phyloP scores from a whole-genome alignment of 2,329 filamentous ascomycete genomes.

The Colletotrichum sp. region DNA sequence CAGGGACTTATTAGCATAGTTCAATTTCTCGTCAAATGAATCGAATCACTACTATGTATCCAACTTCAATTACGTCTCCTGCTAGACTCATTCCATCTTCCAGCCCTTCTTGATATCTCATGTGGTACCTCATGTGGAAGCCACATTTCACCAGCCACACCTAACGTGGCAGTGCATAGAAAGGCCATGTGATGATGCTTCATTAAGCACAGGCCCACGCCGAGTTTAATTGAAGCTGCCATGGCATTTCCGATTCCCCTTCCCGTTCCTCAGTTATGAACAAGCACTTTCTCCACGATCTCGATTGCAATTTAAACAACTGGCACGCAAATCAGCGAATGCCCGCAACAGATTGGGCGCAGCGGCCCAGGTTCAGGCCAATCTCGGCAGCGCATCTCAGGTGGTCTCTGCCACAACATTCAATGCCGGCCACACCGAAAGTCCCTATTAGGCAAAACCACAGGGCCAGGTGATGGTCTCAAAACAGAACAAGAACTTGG shows the following conservation, averaged over 20 bases:
- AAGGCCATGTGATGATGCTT: background rate
- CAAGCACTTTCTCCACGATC: background rate
- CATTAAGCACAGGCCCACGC: background rate
- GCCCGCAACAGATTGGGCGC: background rate
- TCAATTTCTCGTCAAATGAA: background rate
- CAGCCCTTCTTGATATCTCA: background rate
- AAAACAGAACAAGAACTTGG: background rate
- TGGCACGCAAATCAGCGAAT: background rate
- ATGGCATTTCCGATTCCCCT: background rate
- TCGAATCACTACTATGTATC: background rate
- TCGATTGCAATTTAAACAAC: background rate
- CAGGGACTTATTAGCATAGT: rapidly evolving
- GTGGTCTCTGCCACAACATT: background rate
- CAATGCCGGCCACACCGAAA: conserved; percentile 6
- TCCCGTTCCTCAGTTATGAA: background rate
- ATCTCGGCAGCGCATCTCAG: background rate
- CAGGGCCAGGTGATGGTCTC: background rate
- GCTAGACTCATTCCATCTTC: too few relatives aligned
- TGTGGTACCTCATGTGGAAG: background rate
- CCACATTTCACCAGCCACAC: background rate
- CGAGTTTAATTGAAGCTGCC: background rate
- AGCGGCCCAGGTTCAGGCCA: background rate
- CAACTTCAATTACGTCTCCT: too few relatives aligned
- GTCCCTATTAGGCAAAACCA: background rate
- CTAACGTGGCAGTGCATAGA: background rate